A percentile compares a stretch with the other conserved stretches of the same genome.
Conservation (phyloP, 495 filamentous ascomycete species). For the Schizothecium vesticola region DNA sequence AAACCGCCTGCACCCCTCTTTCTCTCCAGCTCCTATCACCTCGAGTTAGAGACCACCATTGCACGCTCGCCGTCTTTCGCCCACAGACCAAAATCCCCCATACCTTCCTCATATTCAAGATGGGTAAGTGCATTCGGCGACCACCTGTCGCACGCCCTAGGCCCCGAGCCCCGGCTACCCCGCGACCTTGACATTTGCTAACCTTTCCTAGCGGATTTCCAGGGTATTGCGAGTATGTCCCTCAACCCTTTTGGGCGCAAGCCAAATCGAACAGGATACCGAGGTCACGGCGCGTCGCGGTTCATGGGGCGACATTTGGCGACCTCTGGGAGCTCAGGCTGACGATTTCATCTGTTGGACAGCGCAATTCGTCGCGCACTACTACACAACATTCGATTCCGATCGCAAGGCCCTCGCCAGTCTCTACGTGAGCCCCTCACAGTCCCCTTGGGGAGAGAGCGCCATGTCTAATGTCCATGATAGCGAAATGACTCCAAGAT, state of each 20-base stretch:
- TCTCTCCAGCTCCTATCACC: not conserved
- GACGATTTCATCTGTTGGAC: constrained; percentile 4
- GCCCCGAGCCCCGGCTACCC: not conserved
- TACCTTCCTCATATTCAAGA: constrained; percentile 2
- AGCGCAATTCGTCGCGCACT: constrained; percentile 83
- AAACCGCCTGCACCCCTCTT: constrained; percentile 1
- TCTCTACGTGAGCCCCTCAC: constrained; percentile 66
- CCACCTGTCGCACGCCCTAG: not conserved
- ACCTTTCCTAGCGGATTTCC: constrained; percentile 13
- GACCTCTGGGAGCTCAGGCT: not conserved
- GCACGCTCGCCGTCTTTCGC: not conserved
- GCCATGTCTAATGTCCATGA: not conserved
- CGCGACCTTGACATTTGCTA: constrained; percentile 9
- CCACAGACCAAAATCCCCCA: not conserved
- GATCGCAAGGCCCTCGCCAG: constrained; percentile 53
- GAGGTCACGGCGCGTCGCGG: not conserved
- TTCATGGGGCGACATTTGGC: not conserved
- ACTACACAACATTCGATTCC: constrained; percentile 80
- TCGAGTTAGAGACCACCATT: not conserved
- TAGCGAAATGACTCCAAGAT: constrained; percentile 85
- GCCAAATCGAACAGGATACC: not conserved
- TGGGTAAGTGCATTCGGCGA: constrained; percentile 5
- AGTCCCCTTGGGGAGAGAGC: not conserved
- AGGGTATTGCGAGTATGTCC: constrained; percentile 27
- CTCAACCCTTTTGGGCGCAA: not conserved